Evolutionary conservation across 805 yeast genomes (phyloP).

Genomic region (Myxozyma lipomycoides): DNA sequence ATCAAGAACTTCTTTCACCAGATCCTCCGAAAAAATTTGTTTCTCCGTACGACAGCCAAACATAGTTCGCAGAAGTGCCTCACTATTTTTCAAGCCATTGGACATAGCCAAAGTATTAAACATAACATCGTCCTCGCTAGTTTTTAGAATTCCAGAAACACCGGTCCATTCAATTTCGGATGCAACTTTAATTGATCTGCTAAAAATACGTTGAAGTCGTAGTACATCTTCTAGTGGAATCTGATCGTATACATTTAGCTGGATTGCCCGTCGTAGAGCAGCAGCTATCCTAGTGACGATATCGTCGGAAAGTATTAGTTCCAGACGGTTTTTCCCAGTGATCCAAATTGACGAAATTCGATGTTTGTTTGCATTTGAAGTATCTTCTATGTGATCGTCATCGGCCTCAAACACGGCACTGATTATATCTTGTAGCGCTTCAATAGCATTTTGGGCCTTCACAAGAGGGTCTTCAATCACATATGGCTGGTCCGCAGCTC

Average conservation of each 20-base stretch:
- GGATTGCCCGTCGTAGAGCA: slow-evolving; percentile 7
- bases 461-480: slow-evolving; percentile 1
- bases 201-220: slow-evolving; percentile 19
- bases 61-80: slow-evolving; percentile 18
- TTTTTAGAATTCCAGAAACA: not conserved
- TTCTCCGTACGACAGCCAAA: slow-evolving; percentile 17
- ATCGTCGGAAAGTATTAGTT: slow-evolving; percentile 16
- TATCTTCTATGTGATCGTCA: slow-evolving; percentile 17
- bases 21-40: slow-evolving; percentile 25
- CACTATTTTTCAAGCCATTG: slow-evolving; percentile 17
- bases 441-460: slow-evolving; percentile 4
- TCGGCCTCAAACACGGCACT: slow-evolving; percentile 22
- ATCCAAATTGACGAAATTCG: slow-evolving; percentile 12
- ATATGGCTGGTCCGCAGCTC: not conserved
- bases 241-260: slow-evolving; percentile 3
- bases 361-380: slow-evolving; percentile 8
- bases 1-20: slow-evolving; percentile 17
- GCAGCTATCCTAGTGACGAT: slow-evolving; percentile 14
- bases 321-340: slow-evolving; percentile 5
- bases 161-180: slow-evolving; percentile 11
- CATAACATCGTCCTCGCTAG: not conserved
- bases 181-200: slow-evolving; percentile 12
- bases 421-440: slow-evolving; percentile 11
- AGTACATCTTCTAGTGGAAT: slow-evolving; percentile 14
- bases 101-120: slow-evolving; percentile 5